These are phyloP conservation scores for slime mould (Dictyostelium discoideum) DNA, from an alignment of 78 protist species.

Conservation along the genomic window dicty_2.7 NC_007089.4:15501-16000, in stretches of 20 bases:
- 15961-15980: slow-evolving; percentile 40
- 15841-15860: slow-evolving; percentile 49
- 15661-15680: no score
- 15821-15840: slow-evolving; percentile 78
- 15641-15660: neutral
- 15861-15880: slow-evolving; percentile 79
- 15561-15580: neutral
- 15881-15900: slow-evolving; percentile 68
- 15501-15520: slow-evolving; percentile 65
- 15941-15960: slow-evolving; percentile 44
- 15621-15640: neutral
- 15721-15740: no score
- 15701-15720: no score
- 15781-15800: neutral
- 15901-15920: slow-evolving; percentile 69
- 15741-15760: no score
- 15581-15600: neutral
- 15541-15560: neutral
- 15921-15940: slow-evolving; percentile 75
- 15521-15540: slow-evolving; percentile 53
- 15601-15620: neutral
- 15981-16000: slow-evolving; percentile 73
- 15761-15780: neutral
- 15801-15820: slow-evolving; percentile 11
- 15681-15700: no score